Evolutionary conservation across 2,329 filamentous ascomycete genomes (phyloP), one percentile per base, ranked within the genome.

Genomic region (Cordyceps fumosorosea): DNA sequence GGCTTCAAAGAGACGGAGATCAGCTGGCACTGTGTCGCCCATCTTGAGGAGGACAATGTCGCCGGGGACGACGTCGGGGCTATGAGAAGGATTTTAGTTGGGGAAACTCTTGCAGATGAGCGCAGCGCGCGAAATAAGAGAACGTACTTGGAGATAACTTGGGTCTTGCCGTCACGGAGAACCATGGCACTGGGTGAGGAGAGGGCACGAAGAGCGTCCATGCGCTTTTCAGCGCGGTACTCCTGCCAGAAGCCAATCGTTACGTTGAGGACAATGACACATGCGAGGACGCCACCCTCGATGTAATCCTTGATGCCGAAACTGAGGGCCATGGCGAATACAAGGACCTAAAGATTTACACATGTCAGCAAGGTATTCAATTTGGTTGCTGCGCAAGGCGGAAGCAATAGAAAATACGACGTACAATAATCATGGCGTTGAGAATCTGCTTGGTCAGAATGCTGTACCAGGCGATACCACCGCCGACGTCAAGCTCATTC

Each of bases 371-470:
- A 12, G 53, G 20, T 6, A 6, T 45, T 29, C 7, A 22, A 3
- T 42, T 42, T 54, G 44, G n/a, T 16, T 2, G 18, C 6, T 44
- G 14, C 11, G 34, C 5, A 44, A 5, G 11, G 11, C 7, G 20
- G n/a, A 47, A 20, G 12, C 18, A 24, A 24, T 24, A 20, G n/a
- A 6, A n/a, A 50, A 26, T 26, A 18, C 18, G 26, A 76, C 82
- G 66, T 75, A 85, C 84, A 68, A 91, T 74, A 62, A 89, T 89
- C 89, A 91, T 91, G 63, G 89, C 89, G 78, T 92, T 92, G 70
- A 86, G 84, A 24, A 91, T 74, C 72, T 92, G 89, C 68, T 88
- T 87, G 63, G 89, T 76, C 53, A 92, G 76, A 48, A 92, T 90
- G 68, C 87, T 92, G 68, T 86, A 79, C 88, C 86, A 81, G 70